Evolutionary conservation across 768 basidiomycete species (phyloP), one percentile per base, ranked within the genome.

Genomic region (Lanmaoa pseudosensibilis): DNA sequence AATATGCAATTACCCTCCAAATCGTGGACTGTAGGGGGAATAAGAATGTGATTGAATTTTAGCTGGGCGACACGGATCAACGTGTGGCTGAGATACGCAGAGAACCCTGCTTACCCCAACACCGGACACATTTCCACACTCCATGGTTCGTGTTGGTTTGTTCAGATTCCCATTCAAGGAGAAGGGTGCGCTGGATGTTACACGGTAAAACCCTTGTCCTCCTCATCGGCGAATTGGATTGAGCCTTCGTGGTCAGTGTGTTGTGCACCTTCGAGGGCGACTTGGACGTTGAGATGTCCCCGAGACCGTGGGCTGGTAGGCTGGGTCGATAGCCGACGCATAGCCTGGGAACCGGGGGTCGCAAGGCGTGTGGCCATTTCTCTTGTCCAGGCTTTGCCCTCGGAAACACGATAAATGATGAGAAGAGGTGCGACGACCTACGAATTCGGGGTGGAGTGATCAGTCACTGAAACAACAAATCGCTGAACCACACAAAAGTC

Each of bases 381-480:
- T 25, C 46, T 58, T 21, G 63, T 62, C 80, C 78, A 79, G 3
- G 77, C 79, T 25, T 74, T 72, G 15, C 80, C 80, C 56, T 77
- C 69, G 2, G 78, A 75, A 12, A 81, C 68, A n/a, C 79, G 76
- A 41, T 76, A 77, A 37, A 79, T 79, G 52, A 81, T 80, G 23
- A 80, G 70, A 57, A 79, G 77, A 0, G 75, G 74, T 12, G 80
- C 78, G 32, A 80, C 74, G 67, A 78, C 72, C 79, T 80, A 57
- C 2, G 16, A n/a, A 47, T 44, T 25, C 10, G 33, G n/a, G 33
- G 40, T 15, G 6, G 12, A 38, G 5, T 16, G 7, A 37, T 56
- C 30, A 57, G 48, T 25, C 16, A 1, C n/a, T 7, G 36, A 23
- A 27, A 10, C 11, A 25, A 38, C 6, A 18, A 11, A 33, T 10